Evolutionary conservation across 164 flowering plant species (phyloP), one percentile per base, ranked within the genome.

Genomic region (Chimonanthus salicifolius): DNA sequence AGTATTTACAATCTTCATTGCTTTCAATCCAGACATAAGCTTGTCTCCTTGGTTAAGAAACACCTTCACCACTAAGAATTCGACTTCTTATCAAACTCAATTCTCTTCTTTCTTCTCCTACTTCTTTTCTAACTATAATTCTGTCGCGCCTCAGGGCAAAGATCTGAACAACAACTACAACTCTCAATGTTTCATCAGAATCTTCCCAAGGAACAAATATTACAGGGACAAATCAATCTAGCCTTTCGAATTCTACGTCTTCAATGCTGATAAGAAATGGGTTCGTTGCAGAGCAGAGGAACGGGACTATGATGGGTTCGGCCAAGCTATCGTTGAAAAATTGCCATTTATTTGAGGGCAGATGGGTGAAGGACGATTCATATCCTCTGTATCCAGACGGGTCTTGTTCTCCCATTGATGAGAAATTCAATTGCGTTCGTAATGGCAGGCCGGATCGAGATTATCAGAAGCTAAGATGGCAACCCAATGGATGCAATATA

Each of bases 311-410:
- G 4, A 65, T 21, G 43, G 58, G 13, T 4, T 49, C 2, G 47
- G 7, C 7, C 20, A 63, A 20, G 18, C 10, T 4, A 33, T 78
- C 85, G n/a, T 70, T 91, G 86, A 75, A 75, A 79, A 74, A 83
- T n/a, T 95, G 99, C 70, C 81, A 95, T 81, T 74, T 95, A 5
- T 93, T 86, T 73, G 87, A 90, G 75, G 99, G 99, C 47, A 80
- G 76, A 16, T 95, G 99, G 99, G 94, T 93, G 68, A 84, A 58
- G 69, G 99, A 93, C 74, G 91, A 92, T 10, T 84, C 92, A 0
- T 90, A 93, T 72, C 97, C 97, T 2, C 84, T 95, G 49, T 95
- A 92, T 79, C 78, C 82, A 70, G 89, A 89, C 7, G 97, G 96
- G 3, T 87, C 98, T 54, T 95, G 99, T 74, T 81, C 92, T 3